A percentile compares a stretch with the other conserved stretches of the same genome.
Evolutionary conservation across 192 early-diverging fungal species (phyloP).

Genomic region (Lobosporangium transversale): DNA sequence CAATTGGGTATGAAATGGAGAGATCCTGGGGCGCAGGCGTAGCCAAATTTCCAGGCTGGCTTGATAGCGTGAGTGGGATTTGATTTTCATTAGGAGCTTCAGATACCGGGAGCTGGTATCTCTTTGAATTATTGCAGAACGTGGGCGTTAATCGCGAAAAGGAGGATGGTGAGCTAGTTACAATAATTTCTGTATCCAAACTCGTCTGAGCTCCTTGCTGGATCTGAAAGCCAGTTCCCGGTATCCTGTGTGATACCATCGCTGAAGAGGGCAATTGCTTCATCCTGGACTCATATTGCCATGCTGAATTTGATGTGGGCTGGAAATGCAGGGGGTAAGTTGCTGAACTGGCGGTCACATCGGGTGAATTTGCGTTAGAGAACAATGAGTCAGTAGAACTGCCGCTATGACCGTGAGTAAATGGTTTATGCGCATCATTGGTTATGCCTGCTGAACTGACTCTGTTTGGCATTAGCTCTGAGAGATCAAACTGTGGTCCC

Average conservation of each 20-base stretch:
- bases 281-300: background rate
- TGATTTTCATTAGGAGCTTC: too few relatives aligned
- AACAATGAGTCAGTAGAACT: background rate
- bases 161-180: background rate
- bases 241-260: too few relatives aligned
- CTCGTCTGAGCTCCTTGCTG: background rate
- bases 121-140: too few relatives aligned
- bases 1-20: too few relatives aligned
- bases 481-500: constrained; percentile 18
- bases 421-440: background rate
- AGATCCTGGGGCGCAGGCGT: too few relatives aligned
- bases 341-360: background rate
- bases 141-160: background rate
- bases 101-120: too few relatives aligned
- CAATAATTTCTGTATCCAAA: background rate
- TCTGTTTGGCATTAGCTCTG: constrained; percentile 5
- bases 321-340: background rate
- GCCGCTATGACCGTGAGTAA: background rate
- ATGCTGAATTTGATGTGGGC: background rate
- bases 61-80: too few relatives aligned
- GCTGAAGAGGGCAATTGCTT: background rate
- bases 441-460: background rate
- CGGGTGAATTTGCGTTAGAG: background rate
- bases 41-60: too few relatives aligned
- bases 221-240: background rate